Evolutionary conservation across 352 stramenopile species (phyloP).

Genomic region (Globisporangium uncinulatum): DNA sequence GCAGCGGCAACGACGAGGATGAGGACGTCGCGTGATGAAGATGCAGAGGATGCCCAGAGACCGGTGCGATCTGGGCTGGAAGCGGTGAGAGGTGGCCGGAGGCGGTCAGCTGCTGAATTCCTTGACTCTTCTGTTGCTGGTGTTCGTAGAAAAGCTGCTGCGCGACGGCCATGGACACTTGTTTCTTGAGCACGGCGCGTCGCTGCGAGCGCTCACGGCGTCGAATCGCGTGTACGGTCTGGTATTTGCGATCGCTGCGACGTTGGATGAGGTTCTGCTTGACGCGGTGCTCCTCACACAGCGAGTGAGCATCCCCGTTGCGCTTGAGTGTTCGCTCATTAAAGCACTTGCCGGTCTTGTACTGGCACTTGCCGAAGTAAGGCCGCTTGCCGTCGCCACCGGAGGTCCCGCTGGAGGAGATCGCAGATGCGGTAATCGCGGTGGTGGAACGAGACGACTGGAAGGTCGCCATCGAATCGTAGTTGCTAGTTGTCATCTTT

Average conservation of each 20-base stretch:
- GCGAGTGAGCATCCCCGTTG: conserved; percentile 72
- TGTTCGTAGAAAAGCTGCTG: conserved; percentile 80
- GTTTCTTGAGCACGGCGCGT: conserved; percentile 73
- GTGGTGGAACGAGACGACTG: no score
- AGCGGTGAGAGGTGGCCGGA: background rate
- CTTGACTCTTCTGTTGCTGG: conserved; percentile 69
- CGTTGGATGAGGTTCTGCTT: conserved; percentile 86
- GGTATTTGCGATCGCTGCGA: conserved; percentile 81
- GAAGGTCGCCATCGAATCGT: conserved; percentile 6
- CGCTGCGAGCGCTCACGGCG: conserved; percentile 73
- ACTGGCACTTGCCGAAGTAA: conserved; percentile 81
- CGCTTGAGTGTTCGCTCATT: conserved; percentile 84
- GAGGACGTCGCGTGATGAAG: background rate
- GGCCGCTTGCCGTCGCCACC: conserved; percentile 12
- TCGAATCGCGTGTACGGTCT: conserved; percentile 77
- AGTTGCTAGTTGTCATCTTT: conserved; percentile 27
- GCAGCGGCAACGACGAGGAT: background rate
- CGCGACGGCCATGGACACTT: conserved; percentile 72
- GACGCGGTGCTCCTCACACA: conserved; percentile 81
- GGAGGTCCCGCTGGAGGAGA: background rate
- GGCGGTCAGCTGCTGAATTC: conserved; percentile 25
- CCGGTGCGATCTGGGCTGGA: conserved; percentile 11
- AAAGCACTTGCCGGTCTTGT: conserved; percentile 87
- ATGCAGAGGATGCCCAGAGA: background rate
- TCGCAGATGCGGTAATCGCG: background rate